phyloP scores from a whole-genome alignment of 2,329 filamentous ascomycete genomes.

The Tolypocladium inflatum region DNA sequence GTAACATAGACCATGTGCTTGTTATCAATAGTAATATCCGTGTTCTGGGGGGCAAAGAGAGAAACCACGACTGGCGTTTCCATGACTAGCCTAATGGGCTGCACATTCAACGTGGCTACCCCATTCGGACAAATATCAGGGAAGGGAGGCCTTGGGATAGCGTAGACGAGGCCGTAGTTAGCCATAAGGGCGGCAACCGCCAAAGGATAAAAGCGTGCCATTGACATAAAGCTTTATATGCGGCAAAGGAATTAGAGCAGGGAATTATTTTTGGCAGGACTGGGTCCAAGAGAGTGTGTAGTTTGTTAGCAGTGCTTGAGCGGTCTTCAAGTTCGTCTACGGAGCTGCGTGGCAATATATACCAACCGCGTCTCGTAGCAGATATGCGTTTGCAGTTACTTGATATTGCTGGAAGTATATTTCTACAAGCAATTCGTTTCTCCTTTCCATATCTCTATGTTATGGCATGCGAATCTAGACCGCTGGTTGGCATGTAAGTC shows the following conservation, averaged over 20 bases:
- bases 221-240: background rate
- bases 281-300: too few species aligned
- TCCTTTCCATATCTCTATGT: too few species aligned
- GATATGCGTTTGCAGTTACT: too few species aligned
- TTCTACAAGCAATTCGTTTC: background rate
- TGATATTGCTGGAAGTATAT: background rate
- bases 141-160: background rate
- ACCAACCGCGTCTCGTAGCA: background rate
- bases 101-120: background rate
- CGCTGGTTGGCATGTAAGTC: too few species aligned
- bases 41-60: slow-evolving; percentile 1
- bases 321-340: background rate
- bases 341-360: background rate
- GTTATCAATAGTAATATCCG: slow-evolving; percentile 3
- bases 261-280: too few species aligned
- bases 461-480: too few species aligned
- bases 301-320: too few species aligned
- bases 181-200: background rate
- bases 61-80: slow-evolving; percentile 3
- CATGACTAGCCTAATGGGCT: slow-evolving; percentile 3
- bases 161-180: background rate
- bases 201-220: background rate
- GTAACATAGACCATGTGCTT: slow-evolving; percentile 3
- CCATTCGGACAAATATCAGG: background rate
- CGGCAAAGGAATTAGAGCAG: too few species aligned